These are phyloP conservation scores for Suhomyces bolitotheri DNA, from an alignment of 1,139 yeast species.

Conservation along the genomic window DNA sequence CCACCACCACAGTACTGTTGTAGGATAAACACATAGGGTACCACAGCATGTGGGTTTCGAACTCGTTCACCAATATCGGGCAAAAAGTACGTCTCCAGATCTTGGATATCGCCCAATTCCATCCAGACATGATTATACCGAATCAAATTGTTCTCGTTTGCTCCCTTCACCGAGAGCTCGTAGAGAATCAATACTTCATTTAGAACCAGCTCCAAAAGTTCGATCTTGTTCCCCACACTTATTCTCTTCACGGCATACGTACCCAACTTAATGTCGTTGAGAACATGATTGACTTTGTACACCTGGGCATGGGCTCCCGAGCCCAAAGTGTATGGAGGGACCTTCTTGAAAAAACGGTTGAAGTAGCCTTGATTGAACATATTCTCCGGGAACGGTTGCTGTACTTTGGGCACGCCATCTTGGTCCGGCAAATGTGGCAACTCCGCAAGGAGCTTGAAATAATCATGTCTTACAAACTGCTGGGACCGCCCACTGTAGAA, in stretches of 20 bases:
- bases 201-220: constrained; percentile 67
- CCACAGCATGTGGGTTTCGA: constrained; percentile 21
- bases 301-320: constrained; percentile 86
- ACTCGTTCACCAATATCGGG: constrained; percentile 15
- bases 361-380: constrained; percentile 75
- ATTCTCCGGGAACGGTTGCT: constrained; percentile 33
- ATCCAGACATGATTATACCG: constrained; percentile 92
- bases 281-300: constrained; percentile 74
- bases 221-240: constrained; percentile 74
- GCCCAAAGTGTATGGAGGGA: constrained; percentile 53
- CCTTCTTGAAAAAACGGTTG: constrained; percentile 59
- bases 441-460: constrained; percentile 39
- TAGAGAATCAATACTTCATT: constrained; percentile 72
- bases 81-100: constrained; percentile 35
- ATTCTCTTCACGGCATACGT: constrained; percentile 81
- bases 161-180: constrained; percentile 44
- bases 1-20: constrained; percentile 92
- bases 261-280: constrained; percentile 72
- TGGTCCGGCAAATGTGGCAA: constrained; percentile 20
- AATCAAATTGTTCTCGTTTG: constrained; percentile 60
- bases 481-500: constrained; percentile 4
- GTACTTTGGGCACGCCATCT: constrained; percentile 1
- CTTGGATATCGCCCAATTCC: constrained; percentile 65
- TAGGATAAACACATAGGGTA: constrained; percentile 81
- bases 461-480: constrained; percentile 40